phyloP scores from a whole-genome alignment of 2,329 filamentous ascomycete genomes.

The Fusarium setosum region DNA sequence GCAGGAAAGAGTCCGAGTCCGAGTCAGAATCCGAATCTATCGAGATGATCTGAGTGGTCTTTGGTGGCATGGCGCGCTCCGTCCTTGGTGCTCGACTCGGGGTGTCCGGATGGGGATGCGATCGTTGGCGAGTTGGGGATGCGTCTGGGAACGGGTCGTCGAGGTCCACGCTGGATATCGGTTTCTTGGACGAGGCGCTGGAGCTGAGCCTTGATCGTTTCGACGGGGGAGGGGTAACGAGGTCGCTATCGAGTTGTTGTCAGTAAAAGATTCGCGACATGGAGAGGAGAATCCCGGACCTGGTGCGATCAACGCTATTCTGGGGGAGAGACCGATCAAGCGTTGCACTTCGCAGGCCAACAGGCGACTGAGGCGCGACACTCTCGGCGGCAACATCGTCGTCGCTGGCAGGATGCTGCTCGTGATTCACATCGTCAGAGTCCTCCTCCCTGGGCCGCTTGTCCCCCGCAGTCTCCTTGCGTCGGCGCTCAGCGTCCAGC shows the following conservation, averaged over 20 bases:
- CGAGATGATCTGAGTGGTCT: conserved; percentile 38
- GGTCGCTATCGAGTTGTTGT: conserved; percentile 40
- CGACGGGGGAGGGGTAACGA: conserved; percentile 52
- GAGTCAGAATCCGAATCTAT: conserved; percentile 49
- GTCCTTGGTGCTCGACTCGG: conserved; percentile 16
- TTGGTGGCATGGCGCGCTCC: conserved; percentile 1
- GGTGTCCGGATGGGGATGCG: conserved; percentile 8
- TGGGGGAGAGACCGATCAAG: conserved; percentile 24
- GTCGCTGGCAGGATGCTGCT: background rate
- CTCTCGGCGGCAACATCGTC: background rate
- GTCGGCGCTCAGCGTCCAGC: conserved; percentile 30
- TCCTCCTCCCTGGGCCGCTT: conserved; percentile 39
- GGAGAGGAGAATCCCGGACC: conserved; percentile 27
- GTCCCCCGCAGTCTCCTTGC: conserved; percentile 17
- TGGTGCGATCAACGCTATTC: conserved; percentile 25
- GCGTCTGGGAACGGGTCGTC: conserved; percentile 27
- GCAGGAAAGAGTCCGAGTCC: conserved; percentile 6
- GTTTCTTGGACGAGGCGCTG: conserved; percentile 33
- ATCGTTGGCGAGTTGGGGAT: conserved; percentile 33
- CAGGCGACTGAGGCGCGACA: background rate
- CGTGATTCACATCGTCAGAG: conserved; percentile 17
- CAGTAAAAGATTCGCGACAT: conserved; percentile 12
- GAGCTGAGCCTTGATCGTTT: conserved; percentile 49
- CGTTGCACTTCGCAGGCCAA: background rate
- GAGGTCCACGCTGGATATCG: conserved; percentile 24